Percentiles rank a stretch among this genome's conserved stretches.
phyloP scores from a whole-genome alignment of 108 stramenopile genomes.

The Stephanodiscus triporus region DNA sequence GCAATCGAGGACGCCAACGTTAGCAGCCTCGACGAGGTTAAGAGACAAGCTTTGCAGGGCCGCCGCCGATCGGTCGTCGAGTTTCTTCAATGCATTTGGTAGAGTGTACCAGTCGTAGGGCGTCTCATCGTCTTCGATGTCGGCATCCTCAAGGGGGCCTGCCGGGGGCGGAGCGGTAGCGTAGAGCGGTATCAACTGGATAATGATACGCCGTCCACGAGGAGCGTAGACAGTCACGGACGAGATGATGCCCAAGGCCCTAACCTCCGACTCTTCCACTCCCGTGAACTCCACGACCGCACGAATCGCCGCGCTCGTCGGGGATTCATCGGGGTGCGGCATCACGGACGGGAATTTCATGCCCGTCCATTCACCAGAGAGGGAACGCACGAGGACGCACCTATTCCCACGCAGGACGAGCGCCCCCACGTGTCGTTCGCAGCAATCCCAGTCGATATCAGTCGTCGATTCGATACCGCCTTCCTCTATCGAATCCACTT shows the following conservation, averaged over 20 bases:
- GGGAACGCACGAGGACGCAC: conserved; percentile 60
- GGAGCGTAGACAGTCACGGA: conserved; percentile 59
- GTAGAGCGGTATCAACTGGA: conserved; percentile 52
- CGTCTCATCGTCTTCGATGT: conserved; percentile 64
- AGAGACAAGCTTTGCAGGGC: conserved; percentile 35
- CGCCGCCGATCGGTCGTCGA: conserved; percentile 47
- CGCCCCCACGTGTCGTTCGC: conserved; percentile 52
- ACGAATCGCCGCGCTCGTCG: conserved; percentile 45
- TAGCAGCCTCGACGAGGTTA: conserved; percentile 36
- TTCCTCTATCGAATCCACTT: not conserved
- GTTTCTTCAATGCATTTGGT: conserved; percentile 29
- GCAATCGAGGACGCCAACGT: conserved; percentile 46
- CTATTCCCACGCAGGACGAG: conserved; percentile 62
- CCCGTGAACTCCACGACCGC: conserved; percentile 44
- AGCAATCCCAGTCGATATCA: conserved; percentile 42
- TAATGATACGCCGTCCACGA: conserved; percentile 33
- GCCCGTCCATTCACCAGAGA: conserved; percentile 47
- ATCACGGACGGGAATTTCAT: conserved; percentile 59
- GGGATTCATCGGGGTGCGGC: conserved; percentile 23
- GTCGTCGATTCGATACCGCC: not conserved
- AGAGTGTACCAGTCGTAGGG: conserved; percentile 68
- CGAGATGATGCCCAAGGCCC: conserved; percentile 21
- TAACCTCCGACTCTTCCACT: conserved; percentile 55
- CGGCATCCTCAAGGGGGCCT: conserved; percentile 56
- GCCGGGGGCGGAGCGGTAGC: conserved; percentile 59